Base-by-base conservation (phyloP, 495 filamentous ascomycete genomes). In the Talaromyces proteolyticus region DNA sequence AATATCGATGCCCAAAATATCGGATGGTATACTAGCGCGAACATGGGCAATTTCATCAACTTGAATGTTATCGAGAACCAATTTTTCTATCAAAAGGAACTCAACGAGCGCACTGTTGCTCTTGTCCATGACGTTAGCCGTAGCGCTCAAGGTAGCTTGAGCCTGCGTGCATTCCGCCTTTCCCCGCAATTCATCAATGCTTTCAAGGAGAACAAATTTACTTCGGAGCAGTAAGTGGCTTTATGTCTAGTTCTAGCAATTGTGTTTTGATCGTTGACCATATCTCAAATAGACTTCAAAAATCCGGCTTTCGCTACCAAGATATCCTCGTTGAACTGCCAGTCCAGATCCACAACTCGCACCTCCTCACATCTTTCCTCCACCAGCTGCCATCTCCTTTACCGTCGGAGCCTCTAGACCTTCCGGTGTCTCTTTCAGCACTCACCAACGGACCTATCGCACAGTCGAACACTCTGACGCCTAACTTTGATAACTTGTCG, bases 1-100 rank as follows among this genome's bases (percentile, higher is more conserved):
- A 98, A 98, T 64, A 88, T 97, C 49, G 93, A 98, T 67, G 93
- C 93, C 53, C 95, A 97, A 74, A 95, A 89, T 58, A 90, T 94
- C 49, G 93, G 93, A 51, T 98, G 92, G 92, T 98, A 98, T 70
- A 95, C 89, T 48, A 96, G 91, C 69, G 90, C 92, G 51, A 96
- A 90, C 70, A 93, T 98, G 83, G 94, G 93, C 63, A 96, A 96
- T 77, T 98, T 97, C 52, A 80, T 97, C 72, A 95, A 88, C 74
- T 67, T 85, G 58, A 89, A 87, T 74, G 90, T 95, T 62, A 88
- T 97, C 73, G 93, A 98, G 77, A 98, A 97, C 69, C 93, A 96
- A 70, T 91, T 85, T 69, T 87, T 88, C 72, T 97, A 95, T 73
- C 93, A 98, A 76, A 90, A 87, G 61, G 88, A 91, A 59, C 62